phyloP scores from a whole-genome alignment of 2,329 filamentous ascomycete genomes.

The Basipetospora sp. region DNA sequence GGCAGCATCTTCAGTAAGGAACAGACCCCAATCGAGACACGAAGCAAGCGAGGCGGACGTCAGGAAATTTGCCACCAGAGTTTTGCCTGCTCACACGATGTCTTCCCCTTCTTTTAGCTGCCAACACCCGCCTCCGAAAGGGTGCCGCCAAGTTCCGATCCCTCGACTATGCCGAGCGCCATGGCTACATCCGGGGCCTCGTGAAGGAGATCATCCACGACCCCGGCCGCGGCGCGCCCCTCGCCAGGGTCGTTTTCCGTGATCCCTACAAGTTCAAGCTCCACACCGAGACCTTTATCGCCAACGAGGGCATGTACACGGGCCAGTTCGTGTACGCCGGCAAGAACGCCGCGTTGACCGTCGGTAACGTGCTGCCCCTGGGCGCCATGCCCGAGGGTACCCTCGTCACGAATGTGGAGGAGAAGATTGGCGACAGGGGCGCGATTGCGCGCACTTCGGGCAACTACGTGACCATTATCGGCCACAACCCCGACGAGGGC shows the following conservation, averaged over 20 bases:
- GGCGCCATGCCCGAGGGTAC: slow-evolving; percentile 95
- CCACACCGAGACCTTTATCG: slow-evolving; percentile 97
- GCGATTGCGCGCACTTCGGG: slow-evolving; percentile 90
- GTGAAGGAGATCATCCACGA: slow-evolving; percentile 99
- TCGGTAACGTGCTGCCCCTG: slow-evolving; percentile 95
- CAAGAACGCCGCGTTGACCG: slow-evolving; percentile 92
- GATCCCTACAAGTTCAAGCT: slow-evolving; percentile 98
- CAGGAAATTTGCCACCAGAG: too few species aligned
- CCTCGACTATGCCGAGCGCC: slow-evolving; percentile 90
- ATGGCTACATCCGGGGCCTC: slow-evolving; percentile 93
- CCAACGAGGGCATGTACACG: slow-evolving; percentile 99
- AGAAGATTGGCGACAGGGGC: slow-evolving; percentile 96
- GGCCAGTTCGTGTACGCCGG: slow-evolving; percentile 99
- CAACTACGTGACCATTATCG: slow-evolving; percentile 97
- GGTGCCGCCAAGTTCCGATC: slow-evolving; percentile 71
- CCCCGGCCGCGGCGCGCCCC: slow-evolving; percentile 90
- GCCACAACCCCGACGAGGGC: slow-evolving; percentile 96
- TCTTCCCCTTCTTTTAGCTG: slow-evolving; percentile 33
- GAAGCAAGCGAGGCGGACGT: not conserved
- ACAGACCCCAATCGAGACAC: slow-evolving; percentile 6
- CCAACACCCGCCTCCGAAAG: slow-evolving; percentile 87
- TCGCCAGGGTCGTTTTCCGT: slow-evolving; percentile 93
- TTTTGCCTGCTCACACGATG: slow-evolving; percentile 9
- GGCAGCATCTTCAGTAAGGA: slow-evolving; percentile 43
- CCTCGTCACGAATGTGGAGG: slow-evolving; percentile 97